Evolutionary conservation across 331 rosid species (phyloP).

Genomic region (Cucumis variabilis): DNA sequence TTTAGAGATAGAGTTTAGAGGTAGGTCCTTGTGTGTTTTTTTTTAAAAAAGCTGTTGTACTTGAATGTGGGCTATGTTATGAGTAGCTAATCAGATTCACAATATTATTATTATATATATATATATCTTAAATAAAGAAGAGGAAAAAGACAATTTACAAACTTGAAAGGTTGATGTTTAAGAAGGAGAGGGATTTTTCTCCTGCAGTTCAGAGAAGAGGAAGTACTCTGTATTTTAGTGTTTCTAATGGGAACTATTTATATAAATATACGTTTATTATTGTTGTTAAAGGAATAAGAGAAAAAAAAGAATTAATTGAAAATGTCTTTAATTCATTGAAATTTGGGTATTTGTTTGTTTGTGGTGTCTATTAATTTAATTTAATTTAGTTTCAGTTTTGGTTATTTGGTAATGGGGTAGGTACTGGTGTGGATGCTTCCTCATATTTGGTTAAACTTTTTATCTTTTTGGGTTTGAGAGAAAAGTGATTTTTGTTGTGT

Average conservation of each 20-base stretch:
- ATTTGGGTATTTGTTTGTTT: no score
- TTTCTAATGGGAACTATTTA: not conserved
- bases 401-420: not conserved
- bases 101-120: not conserved
- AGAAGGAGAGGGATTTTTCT: not conserved
- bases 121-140: not conserved
- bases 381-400: no score
- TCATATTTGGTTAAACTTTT: not conserved
- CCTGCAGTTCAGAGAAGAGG: not conserved
- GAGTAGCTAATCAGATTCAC: conserved; percentile 13
- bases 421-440: not conserved
- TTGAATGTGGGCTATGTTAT: conserved; percentile 26
- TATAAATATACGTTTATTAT: no score
- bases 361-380: no score
- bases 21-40: not conserved
- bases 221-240: conserved; percentile 12
- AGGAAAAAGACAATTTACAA: not conserved
- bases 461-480: conserved; percentile 19
- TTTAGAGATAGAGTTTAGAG: not conserved
- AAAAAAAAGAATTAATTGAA: no score
- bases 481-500: not conserved
- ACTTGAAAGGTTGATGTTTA: conserved; percentile 18
- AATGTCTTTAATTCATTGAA: not conserved
- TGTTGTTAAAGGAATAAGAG: no score
- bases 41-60: conserved; percentile 26